These are phyloP conservation scores for Trypanosoma rangeli DNA, from an alignment of 208 protist genomes.

Conservation along the genomic window DNA sequence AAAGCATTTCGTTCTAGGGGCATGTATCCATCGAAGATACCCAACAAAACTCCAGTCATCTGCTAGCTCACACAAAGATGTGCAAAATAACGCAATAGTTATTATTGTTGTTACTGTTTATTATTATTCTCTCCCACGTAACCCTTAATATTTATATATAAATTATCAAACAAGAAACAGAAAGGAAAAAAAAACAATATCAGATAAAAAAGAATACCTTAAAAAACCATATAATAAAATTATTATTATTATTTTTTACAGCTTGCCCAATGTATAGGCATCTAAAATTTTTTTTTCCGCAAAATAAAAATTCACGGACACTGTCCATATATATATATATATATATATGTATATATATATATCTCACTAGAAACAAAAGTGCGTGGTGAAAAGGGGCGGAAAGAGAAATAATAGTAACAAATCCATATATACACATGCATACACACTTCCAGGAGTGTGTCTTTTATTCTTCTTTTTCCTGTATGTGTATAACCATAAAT, in stretches of 20 bases:
- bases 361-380: too few species aligned
- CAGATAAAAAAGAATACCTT: conserved; percentile 22
- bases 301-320: neutral
- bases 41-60: conserved; percentile 44
- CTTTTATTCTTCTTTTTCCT: too few species aligned
- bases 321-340: neutral
- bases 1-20: conserved; percentile 36
- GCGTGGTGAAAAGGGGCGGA: too few species aligned
- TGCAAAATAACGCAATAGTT: conserved; percentile 12
- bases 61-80: conserved; percentile 1
- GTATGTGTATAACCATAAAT: too few species aligned
- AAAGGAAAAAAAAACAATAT: conserved; percentile 6
- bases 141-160: too few species aligned
- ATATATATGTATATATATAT: neutral
- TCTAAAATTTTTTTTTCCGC: too few species aligned
- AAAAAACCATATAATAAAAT: neutral
- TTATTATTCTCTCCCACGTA: too few species aligned
- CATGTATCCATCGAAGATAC: conserved; percentile 86
- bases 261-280: too few species aligned
- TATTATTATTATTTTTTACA: too few species aligned
- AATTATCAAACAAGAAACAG: neutral
- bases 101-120: too few species aligned
- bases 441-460: too few species aligned
- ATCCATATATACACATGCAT: too few species aligned
- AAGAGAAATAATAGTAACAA: conserved; percentile 13